phyloP scores from a whole-genome alignment of 2,329 filamentous ascomycete genomes.

The Fusarium proliferatum region DNA sequence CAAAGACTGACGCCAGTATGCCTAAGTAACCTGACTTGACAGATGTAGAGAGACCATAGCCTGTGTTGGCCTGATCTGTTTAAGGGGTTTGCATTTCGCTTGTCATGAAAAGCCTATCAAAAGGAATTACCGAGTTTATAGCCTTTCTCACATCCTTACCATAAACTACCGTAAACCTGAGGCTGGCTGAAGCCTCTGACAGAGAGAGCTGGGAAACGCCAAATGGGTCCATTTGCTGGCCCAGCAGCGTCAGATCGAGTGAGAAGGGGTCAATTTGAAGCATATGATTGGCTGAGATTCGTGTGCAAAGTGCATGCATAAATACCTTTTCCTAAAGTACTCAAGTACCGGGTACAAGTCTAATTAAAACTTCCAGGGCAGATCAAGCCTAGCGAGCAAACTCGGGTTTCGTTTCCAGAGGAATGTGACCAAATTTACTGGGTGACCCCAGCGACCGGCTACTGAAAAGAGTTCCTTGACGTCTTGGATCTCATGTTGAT shows the following conservation, averaged over 20 bases:
- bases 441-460: slow-evolving; percentile 34
- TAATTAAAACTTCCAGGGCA: slow-evolving; percentile 36
- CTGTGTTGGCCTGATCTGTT: neutral
- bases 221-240: slow-evolving; percentile 19
- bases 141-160: neutral
- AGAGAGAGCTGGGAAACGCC: slow-evolving; percentile 15
- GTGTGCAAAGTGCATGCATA: slow-evolving; percentile 45
- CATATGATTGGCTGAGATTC: slow-evolving; percentile 8
- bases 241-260: slow-evolving; percentile 30
- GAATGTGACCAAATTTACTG: slow-evolving; percentile 42
- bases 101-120: slow-evolving; percentile 1
- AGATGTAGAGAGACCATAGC: neutral
- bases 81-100: slow-evolving; percentile 14
- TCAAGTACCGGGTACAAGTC: slow-evolving; percentile 14
- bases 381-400: slow-evolving; percentile 31
- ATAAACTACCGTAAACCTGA: neutral
- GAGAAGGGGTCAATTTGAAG: slow-evolving; percentile 5
- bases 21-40: neutral
- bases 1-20: slow-evolving; percentile 2
- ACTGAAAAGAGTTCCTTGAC: slow-evolving; percentile 20
- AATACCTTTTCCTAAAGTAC: slow-evolving; percentile 31
- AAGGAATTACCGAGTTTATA: neutral
- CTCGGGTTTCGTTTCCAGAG: slow-evolving; percentile 41
- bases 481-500: slow-evolving; percentile 14
- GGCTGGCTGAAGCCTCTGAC: slow-evolving; percentile 15